A percentile compares a stretch with the other conserved stretches of the same genome.
phyloP scores from a whole-genome alignment of 371 early-diverging fungal species.

The Chytridiales sp. region DNA sequence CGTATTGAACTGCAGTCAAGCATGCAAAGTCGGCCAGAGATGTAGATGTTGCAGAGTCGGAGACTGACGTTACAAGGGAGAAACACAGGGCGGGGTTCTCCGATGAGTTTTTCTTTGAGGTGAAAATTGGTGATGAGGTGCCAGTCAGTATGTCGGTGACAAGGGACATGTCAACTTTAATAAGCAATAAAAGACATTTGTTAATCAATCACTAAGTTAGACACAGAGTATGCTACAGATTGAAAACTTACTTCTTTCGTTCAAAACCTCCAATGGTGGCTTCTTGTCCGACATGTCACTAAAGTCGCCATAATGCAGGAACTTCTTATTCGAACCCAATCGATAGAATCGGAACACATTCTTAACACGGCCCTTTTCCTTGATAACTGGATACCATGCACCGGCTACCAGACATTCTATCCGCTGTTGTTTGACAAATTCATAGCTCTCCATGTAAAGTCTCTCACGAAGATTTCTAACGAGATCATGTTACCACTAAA shows the following conservation, averaged over 20 bases:
- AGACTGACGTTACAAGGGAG: constrained; percentile 50
- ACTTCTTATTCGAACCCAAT: constrained; percentile 59
- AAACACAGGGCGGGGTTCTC: constrained; percentile 45
- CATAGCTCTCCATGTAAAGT: constrained; percentile 65
- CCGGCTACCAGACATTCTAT: constrained; percentile 65
- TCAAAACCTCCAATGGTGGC: constrained; percentile 29
- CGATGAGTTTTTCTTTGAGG: constrained; percentile 22
- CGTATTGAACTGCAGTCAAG: constrained; percentile 48
- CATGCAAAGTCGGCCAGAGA: constrained; percentile 65
- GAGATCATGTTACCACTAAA: too few relatives aligned
- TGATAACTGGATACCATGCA: constrained; percentile 68
- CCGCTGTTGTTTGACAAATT: constrained; percentile 70
- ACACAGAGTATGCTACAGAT: background rate
- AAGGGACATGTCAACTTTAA: constrained; percentile 57
- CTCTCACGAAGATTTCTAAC: constrained; percentile 61
- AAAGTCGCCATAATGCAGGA: constrained; percentile 71
- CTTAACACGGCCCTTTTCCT: constrained; percentile 37
- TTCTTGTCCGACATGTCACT: constrained; percentile 38
- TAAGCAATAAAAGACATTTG: constrained; percentile 32
- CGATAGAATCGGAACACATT: constrained; percentile 56
- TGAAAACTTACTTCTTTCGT: constrained; percentile 41
- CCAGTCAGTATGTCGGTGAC: constrained; percentile 59
- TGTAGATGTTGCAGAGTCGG: constrained; percentile 26
- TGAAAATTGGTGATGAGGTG: constrained; percentile 30
- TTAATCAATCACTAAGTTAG: constrained; percentile 14